These are phyloP conservation scores for Hyparrhenia diplandra DNA, from an alignment of 176 grass and related monocot genomes.

Conservation along the genomic window DNA sequence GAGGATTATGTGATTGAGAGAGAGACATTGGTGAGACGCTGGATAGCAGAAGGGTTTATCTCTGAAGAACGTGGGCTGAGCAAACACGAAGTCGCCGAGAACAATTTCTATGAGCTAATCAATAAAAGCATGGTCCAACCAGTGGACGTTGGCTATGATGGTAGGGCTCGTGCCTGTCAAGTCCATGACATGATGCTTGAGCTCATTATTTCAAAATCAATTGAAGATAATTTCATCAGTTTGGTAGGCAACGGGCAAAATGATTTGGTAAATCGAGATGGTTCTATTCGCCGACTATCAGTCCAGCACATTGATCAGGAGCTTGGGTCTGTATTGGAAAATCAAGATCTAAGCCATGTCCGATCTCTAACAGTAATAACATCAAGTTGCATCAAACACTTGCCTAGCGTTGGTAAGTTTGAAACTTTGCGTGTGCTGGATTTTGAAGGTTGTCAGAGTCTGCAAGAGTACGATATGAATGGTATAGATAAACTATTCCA, in stretches of 20 bases:
- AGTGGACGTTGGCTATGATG: not conserved
- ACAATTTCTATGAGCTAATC: slow-evolving; percentile 11
- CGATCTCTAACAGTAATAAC: not conserved
- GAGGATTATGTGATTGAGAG: not conserved
- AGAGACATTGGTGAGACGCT: not conserved
- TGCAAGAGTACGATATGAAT: not conserved
- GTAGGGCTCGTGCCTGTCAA: not conserved
- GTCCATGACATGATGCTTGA: slow-evolving; percentile 23
- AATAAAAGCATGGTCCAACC: slow-evolving; percentile 13
- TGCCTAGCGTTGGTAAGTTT: not conserved
- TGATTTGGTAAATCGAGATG: not conserved
- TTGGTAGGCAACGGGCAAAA: not conserved
- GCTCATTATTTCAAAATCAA: not conserved
- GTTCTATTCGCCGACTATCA: not conserved
- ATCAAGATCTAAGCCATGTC: not conserved
- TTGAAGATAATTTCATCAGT: not conserved
- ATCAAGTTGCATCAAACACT: not conserved
- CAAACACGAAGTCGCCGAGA: not conserved
- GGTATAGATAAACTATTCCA: not conserved
- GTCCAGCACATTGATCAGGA: not conserved
- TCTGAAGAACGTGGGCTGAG: not conserved
- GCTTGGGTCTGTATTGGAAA: not conserved
- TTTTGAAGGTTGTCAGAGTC: not conserved
- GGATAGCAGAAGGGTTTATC: slow-evolving; percentile 20
- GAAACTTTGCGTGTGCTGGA: not conserved